Evolutionary conservation across 768 basidiomycete genomes (phyloP), one percentile per base, ranked within the genome.

Genomic region (Leccinellum albellum): DNA sequence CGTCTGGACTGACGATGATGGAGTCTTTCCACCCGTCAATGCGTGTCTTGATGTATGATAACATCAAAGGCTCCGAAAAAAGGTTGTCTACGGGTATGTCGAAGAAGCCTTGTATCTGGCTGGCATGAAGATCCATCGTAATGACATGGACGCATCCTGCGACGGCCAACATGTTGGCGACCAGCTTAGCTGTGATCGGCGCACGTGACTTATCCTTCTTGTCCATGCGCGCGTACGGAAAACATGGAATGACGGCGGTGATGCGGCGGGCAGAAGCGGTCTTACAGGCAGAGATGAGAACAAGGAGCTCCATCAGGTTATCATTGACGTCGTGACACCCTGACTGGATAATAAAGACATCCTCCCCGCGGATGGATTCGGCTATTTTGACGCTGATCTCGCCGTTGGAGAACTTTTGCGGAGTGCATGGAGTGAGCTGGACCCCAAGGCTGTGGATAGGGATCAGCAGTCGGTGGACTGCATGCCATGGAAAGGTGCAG

Each of bases 81-180:
- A 98, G 79, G 72, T 98, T 98, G 76, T 98, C 96, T 26, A 97
- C 95, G 9, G 96, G 96, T 62, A 98, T 93, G 72, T 98, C 94
- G 72, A 98, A 98, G 79, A 98, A 98, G 7, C 96, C 96, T 70
- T 98, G 96, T 58, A 98, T 98, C 76, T 98, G 96, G 66, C 89
- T 90, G 42, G 96, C 95, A 68, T 98, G 96, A 51, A 98, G 77
- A 72, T 98, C 95, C 89, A 98, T 96, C n/a, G 96, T 98, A 64
- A 99, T 98, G 67, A 99, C 89, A 69, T 98, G 96, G 74, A 98
- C 96, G 70, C 94, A 97, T 23, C 96, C 96, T 9, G 97, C 95
- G 48, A 97, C 91, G 45, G 86, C 88, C 58, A 99, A 79, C 96
- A 98, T 98, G 74, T 97, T 98, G 23, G 96, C 95, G 49, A 98